Evolutionary conservation across 208 protist genomes (phyloP).

Genomic region (Willaertia magna): DNA sequence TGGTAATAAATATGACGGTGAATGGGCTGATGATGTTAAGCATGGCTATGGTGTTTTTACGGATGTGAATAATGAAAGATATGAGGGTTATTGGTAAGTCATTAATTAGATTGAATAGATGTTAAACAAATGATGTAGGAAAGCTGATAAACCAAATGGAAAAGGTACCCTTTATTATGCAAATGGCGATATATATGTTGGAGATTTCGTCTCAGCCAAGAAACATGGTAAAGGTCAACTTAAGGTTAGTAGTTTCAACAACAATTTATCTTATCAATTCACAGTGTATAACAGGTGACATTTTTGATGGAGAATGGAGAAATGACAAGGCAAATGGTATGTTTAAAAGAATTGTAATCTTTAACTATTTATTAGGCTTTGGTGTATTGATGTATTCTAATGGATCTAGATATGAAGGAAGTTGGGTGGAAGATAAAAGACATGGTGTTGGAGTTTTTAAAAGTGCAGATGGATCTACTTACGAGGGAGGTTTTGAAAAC

Average conservation of each 20-base stretch:
- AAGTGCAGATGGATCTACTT: not conserved
- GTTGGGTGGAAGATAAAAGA: not conserved
- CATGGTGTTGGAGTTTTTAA: conserved; percentile 9
- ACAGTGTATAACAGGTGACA: too few relatives aligned
- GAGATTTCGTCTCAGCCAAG: not conserved
- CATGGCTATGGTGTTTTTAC: conserved; percentile 10
- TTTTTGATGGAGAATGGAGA: not conserved
- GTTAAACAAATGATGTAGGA: too few relatives aligned
- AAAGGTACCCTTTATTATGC: not conserved
- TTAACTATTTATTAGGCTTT: too few relatives aligned
- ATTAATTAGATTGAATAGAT: too few relatives aligned
- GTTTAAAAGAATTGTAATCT: too few relatives aligned
- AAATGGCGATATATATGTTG: conserved; percentile 1
- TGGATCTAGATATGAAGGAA: conserved; percentile 62
- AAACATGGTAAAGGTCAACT: not conserved
- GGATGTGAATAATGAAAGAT: not conserved
- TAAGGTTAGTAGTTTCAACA: not conserved
- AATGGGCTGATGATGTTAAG: conserved; percentile 11
- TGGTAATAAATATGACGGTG: conserved; percentile 21
- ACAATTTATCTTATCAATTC: too few relatives aligned
- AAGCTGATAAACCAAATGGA: not conserved
- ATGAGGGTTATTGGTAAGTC: conserved; percentile 10
- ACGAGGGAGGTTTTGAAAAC: not conserved
- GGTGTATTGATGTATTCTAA: conserved; percentile 80
- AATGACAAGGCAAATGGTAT: not conserved